These are phyloP conservation scores for Candida maesae DNA, from an alignment of 805 yeast genomes.

Conservation along the genomic window DNA sequence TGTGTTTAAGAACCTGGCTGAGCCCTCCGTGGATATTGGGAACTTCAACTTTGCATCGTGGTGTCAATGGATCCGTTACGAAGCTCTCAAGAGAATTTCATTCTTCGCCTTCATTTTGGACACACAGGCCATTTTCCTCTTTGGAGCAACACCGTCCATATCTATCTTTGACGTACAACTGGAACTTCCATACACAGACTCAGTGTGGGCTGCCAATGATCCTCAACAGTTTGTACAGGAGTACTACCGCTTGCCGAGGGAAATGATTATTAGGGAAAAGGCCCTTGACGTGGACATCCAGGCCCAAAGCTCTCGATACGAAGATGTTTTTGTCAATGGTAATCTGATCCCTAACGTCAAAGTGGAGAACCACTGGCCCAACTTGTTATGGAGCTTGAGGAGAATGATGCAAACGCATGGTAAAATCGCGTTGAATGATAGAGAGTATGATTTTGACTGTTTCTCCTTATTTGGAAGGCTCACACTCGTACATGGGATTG, in stretches of 20 bases:
- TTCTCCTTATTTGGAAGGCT: conserved; percentile 34
- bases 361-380: conserved; percentile 34
- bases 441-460: conserved; percentile 33
- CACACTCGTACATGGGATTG: conserved; percentile 33
- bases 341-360: conserved; percentile 27
- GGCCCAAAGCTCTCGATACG: conserved; percentile 7
- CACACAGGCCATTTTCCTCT: conserved; percentile 36
- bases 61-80: conserved; percentile 45
- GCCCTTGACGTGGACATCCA: conserved; percentile 4
- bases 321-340: conserved; percentile 16
- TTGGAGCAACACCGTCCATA: conserved; percentile 30
- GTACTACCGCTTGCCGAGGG: conserved; percentile 29
- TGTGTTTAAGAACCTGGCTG: conserved; percentile 13
- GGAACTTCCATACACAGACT: conserved; percentile 43
- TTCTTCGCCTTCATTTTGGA: conserved; percentile 41
- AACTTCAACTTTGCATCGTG: conserved; percentile 27
- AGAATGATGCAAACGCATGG: conserved; percentile 30
- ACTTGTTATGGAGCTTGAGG: conserved; percentile 32
- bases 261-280: conserved; percentile 11
- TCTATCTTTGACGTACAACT: conserved; percentile 41
- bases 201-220: conserved; percentile 38
- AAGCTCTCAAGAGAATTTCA: conserved; percentile 39
- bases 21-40: conserved; percentile 10
- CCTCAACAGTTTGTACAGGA: conserved; percentile 24
- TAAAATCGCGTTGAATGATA: conserved; percentile 7